These are phyloP conservation scores for Pyrenophora seminiperda DNA, from an alignment of 2,329 filamentous ascomycete genomes.

Conservation along the genomic window DNA sequence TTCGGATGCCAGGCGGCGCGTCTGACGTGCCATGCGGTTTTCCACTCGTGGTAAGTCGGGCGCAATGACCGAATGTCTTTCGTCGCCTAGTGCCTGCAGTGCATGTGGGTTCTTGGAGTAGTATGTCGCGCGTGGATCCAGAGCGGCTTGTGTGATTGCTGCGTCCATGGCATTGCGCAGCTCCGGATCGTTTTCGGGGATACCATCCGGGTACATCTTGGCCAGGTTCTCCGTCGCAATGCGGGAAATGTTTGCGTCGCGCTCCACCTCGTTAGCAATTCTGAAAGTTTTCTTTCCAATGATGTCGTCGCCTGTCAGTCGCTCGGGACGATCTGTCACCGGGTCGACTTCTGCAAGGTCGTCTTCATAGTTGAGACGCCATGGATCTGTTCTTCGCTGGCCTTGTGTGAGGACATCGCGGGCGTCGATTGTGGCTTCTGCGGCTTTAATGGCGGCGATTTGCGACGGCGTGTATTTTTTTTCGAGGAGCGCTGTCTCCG, in stretches of 20 bases:
- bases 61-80: slow-evolving; percentile 51
- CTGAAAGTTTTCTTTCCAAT: slow-evolving; percentile 31
- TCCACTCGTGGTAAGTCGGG: slow-evolving; percentile 58
- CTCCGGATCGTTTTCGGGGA: slow-evolving; percentile 38
- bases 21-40: slow-evolving; percentile 45
- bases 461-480: slow-evolving; percentile 80
- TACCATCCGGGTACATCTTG: slow-evolving; percentile 44
- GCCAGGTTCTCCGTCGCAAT: slow-evolving; percentile 44
- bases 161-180: slow-evolving; percentile 38
- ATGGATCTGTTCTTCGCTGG: slow-evolving; percentile 71
- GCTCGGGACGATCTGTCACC: slow-evolving; percentile 65
- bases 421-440: slow-evolving; percentile 75
- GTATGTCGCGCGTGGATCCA: slow-evolving; percentile 53
- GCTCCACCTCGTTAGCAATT: slow-evolving; percentile 39
- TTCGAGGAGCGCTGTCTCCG: slow-evolving; percentile 53
- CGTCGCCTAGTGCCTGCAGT: slow-evolving; percentile 56
- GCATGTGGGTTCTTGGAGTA: slow-evolving; percentile 57
- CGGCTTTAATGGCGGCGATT: slow-evolving; percentile 78
- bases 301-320: slow-evolving; percentile 47
- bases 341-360: slow-evolving; percentile 81
- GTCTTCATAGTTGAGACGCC: slow-evolving; percentile 70
- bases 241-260: slow-evolving; percentile 37
- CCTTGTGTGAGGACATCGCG: slow-evolving; percentile 77
- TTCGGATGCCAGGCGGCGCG: slow-evolving; percentile 38
- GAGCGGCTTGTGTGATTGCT: slow-evolving; percentile 40